Base-by-base conservation (phyloP, 2,329 filamentous ascomycete genomes). In the Cytospora paraplurivora region DNA sequence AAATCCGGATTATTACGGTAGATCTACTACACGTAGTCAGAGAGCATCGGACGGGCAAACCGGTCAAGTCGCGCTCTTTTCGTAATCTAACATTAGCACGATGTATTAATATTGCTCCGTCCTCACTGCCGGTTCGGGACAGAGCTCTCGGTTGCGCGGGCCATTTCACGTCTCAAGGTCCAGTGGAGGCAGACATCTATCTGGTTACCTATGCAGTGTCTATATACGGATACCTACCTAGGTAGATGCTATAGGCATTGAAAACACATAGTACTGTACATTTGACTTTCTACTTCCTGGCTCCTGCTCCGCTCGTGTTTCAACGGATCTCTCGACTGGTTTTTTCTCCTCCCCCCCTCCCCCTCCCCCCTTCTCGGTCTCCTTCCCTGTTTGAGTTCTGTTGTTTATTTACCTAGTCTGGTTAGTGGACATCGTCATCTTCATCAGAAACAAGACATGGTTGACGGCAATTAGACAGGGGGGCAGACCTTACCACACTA, bases 1-100 rank as follows among this genome's bases (percentile, higher is more conserved):
- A n/a, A 44, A 44, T 44, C 41, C 41, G 41, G 44, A 47, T 47
- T 47, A 47, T 47, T 47, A 47, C n/a, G 44, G 44, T 47, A 19
- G 44, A 19, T n/a, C 44, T 12, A n/a, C 44, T n/a, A n/a, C n/a
- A n/a, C n/a, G n/a, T 27, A 27, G 27, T 27, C 4, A 7, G 41
- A 15, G 13, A 19, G 4, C 41, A 47, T 10, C n/a, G 19, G 41
- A 21, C 44, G 44, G 44, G 44, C n/a, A 27, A 47, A 47, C 44
- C 44, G 44, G 44, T 7, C 7, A 47, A 21, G 44, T 47, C 10
- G 3, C 10, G 21, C 44, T 17, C 44, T 19, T 19, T 10, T 4
- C 38, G 12, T 41, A 41, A 41, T 37, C 35, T 37, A 41, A n/a
- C 38, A 41, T 41, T 15, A 15, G 38, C 38, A 41, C 13, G 38